These are phyloP conservation scores for Cytidiella melzeri DNA, from an alignment of 768 basidiomycete species.

Conservation along the genomic window DNA sequence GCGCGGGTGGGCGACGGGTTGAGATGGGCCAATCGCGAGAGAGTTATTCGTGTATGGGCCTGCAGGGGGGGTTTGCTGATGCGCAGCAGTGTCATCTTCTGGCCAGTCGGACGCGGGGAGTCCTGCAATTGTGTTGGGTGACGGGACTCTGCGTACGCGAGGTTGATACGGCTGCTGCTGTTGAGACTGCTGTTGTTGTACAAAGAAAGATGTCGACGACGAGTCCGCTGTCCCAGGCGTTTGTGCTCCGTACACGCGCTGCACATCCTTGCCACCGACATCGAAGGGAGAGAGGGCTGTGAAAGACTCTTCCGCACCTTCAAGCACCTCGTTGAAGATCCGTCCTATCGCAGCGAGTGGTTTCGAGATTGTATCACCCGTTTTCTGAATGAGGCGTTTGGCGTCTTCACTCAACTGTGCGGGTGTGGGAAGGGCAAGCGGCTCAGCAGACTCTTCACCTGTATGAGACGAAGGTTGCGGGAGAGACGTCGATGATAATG, in stretches of 20 bases:
- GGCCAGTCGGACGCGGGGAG: constrained; percentile 25
- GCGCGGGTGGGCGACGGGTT: constrained; percentile 19
- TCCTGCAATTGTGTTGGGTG: too few species aligned
- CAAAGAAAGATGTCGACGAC: constrained; percentile 11
- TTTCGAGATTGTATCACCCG: constrained; percentile 86
- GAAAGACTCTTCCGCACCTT: constrained; percentile 61
- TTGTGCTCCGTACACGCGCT: constrained; percentile 26
- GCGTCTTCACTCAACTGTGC: constrained; percentile 63
- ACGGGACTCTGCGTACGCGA: constrained; percentile 45
- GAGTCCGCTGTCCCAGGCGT: constrained; percentile 28
- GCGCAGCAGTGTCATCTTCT: constrained; percentile 45
- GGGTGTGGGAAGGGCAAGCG: constrained; percentile 56
- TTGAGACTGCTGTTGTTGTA: constrained; percentile 37
- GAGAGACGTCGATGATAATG: constrained; percentile 18
- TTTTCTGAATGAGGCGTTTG: constrained; percentile 77
- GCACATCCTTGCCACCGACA: constrained; percentile 44
- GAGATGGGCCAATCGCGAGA: constrained; percentile 45
- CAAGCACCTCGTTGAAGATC: constrained; percentile 81
- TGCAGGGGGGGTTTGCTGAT: constrained; percentile 18
- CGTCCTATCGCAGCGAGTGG: constrained; percentile 85
- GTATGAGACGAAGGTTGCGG: constrained; percentile 38
- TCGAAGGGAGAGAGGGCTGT: constrained; percentile 65
- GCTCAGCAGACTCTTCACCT: constrained; percentile 88
- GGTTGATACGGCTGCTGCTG: constrained; percentile 70
- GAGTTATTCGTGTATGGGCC: constrained; percentile 44